phyloP scores from a whole-genome alignment of 2,329 filamentous ascomycete genomes.

The Onygenales sp. region DNA sequence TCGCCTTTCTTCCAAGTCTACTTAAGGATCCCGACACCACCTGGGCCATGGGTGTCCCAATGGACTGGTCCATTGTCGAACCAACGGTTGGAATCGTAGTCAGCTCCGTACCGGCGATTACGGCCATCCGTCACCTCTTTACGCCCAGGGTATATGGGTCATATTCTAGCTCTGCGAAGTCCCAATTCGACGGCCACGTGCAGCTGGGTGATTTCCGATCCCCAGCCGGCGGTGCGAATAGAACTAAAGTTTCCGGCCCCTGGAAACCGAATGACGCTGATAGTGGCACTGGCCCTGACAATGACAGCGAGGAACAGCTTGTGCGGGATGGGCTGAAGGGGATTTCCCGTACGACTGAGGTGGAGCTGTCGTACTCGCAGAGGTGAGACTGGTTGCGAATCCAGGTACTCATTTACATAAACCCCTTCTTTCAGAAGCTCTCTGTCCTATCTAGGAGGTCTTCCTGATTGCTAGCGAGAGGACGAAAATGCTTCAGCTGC shows the following conservation, averaged over 20 bases:
- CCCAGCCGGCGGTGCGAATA: background rate
- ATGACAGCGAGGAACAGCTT: conserved; percentile 2
- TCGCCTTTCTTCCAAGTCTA: background rate
- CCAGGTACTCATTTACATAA: background rate
- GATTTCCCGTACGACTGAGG: conserved; percentile 1
- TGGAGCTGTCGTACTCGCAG: background rate
- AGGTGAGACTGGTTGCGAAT: background rate
- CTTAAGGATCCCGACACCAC: background rate
- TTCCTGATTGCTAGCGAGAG: no score
- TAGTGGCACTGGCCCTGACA: background rate
- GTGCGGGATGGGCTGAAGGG: background rate
- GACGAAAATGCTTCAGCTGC: no score
- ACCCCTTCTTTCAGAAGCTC: background rate
- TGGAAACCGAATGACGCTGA: background rate
- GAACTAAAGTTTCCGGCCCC: background rate
- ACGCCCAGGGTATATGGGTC: background rate
- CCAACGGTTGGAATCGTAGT: conserved; percentile 2
- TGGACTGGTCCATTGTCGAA: conserved; percentile 1
- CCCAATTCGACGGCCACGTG: background rate
- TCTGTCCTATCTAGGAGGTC: background rate
- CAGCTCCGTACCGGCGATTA: conserved; percentile 3
- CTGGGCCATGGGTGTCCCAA: conserved; percentile 3
- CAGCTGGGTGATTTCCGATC: background rate
- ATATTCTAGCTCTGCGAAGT: background rate
- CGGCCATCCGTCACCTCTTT: conserved; percentile 1